Percentiles rank a stretch among this genome's conserved stretches.
Conservation (phyloP, 163 green algal species). For the Scenedesmus sp. region DNA sequence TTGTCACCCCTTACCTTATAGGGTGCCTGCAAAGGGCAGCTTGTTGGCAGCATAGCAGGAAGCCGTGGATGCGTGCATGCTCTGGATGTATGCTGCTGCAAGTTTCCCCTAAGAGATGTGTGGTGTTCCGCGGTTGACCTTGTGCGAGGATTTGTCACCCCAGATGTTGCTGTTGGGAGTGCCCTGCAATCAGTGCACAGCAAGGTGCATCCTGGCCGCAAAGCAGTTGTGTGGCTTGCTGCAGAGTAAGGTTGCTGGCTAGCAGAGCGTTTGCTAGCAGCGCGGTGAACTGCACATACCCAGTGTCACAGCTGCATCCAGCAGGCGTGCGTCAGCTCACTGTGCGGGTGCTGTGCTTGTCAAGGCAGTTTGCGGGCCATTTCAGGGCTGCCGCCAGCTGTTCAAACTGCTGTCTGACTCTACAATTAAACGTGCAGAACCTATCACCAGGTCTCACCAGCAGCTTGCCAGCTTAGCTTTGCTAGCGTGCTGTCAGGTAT, state of each 20-base stretch:
- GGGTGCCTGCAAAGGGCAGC: neutral
- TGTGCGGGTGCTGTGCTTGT: neutral
- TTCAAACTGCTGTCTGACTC: neutral
- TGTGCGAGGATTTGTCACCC: too few species aligned
- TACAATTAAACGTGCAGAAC: neutral
- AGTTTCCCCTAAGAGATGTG: neutral
- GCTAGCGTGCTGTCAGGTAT: neutral
- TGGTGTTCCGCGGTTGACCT: too few species aligned
- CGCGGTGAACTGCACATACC: neutral
- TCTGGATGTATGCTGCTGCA: neutral
- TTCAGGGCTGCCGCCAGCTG: neutral
- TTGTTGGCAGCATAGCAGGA: neutral
- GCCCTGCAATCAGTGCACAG: neutral
- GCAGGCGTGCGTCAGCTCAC: neutral
- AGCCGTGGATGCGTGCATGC: neutral
- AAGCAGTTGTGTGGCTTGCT: too few species aligned
- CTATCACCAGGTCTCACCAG: neutral
- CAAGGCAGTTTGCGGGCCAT: neutral
- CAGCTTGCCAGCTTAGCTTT: neutral
- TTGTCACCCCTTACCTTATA: too few species aligned
- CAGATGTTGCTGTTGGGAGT: neutral
- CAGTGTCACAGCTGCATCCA: neutral
- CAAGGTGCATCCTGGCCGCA: too few species aligned
- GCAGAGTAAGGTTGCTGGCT: neutral
- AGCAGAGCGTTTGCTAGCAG: neutral